A percentile compares a stretch with the other conserved stretches of the same genome.
Conservation (phyloP, 495 filamentous ascomycete genomes). For the Pseudomonodictys pantanalensis region DNA sequence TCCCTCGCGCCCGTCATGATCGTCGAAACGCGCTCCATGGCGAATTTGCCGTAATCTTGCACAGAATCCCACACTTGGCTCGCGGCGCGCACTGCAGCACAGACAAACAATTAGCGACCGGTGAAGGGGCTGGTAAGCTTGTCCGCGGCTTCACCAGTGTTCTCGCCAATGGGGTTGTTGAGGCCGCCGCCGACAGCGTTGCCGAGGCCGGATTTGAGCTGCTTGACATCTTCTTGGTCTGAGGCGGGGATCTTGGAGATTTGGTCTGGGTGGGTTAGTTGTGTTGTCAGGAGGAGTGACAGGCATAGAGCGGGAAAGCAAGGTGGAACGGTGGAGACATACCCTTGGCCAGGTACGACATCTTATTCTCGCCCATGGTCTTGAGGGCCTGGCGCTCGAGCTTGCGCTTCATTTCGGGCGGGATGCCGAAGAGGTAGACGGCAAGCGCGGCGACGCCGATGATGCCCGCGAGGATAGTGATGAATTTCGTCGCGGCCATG, state of each 20-base stretch:
- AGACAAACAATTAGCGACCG: slow-evolving; percentile 25
- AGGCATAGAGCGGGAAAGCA: too few species aligned
- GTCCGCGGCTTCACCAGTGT: slow-evolving; percentile 37
- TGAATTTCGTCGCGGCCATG: slow-evolving; percentile 27
- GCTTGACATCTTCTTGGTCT: slow-evolving; percentile 43
- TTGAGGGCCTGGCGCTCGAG: slow-evolving; percentile 50
- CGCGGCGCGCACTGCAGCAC: neutral
- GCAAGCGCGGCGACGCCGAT: slow-evolving; percentile 23
- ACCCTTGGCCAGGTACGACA: slow-evolving; percentile 43
- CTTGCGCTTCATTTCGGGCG: slow-evolving; percentile 41
- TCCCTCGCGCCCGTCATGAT: neutral
- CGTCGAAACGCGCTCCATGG: slow-evolving; percentile 7
- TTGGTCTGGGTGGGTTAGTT: slow-evolving; percentile 29
- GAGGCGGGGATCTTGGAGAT: slow-evolving; percentile 41
- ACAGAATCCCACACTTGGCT: slow-evolving; percentile 8
- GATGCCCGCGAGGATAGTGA: slow-evolving; percentile 31
- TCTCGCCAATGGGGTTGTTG: slow-evolving; percentile 42
- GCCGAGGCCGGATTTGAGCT: slow-evolving; percentile 39
- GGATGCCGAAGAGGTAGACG: slow-evolving; percentile 43
- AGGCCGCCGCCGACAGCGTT: slow-evolving; percentile 37
- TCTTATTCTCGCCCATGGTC: slow-evolving; percentile 54
- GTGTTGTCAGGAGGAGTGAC: neutral
- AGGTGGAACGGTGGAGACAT: neutral
- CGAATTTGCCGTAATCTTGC: neutral
- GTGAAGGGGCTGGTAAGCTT: slow-evolving; percentile 31